Conservation (phyloP, 2,329 filamentous ascomycete species). For the Cladosporium sp. region DNA sequence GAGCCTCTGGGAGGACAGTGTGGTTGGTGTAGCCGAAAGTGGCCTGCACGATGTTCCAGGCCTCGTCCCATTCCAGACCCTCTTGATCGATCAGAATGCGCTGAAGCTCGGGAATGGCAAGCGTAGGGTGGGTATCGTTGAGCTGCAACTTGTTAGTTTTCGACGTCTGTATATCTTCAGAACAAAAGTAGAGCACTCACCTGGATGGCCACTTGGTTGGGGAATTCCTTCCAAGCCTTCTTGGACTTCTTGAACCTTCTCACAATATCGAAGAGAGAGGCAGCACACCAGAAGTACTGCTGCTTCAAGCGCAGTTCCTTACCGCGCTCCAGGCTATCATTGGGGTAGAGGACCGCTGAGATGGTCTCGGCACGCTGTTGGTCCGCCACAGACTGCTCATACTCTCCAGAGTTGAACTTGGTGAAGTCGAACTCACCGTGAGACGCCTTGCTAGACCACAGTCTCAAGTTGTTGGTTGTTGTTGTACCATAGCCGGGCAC, state of each 20-base stretch:
- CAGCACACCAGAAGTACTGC: conserved; percentile 99
- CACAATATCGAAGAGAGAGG: conserved; percentile 93
- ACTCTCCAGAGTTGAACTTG: conserved; percentile 98
- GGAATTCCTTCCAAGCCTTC: conserved; percentile 86
- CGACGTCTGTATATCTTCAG: not conserved
- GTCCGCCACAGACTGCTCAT: conserved; percentile 96
- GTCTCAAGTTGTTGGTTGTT: conserved; percentile 91
- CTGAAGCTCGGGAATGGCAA: conserved; percentile 94
- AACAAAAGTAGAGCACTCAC: not conserved
- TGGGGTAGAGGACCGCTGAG: conserved; percentile 94
- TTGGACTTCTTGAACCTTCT: conserved; percentile 97
- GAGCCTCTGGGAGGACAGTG: conserved; percentile 91
- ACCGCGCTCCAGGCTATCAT: conserved; percentile 93
- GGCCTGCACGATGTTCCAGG: conserved; percentile 69
- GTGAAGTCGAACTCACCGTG: conserved; percentile 99
- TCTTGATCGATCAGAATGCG: conserved; percentile 88
- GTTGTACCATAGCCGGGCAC: conserved; percentile 85
- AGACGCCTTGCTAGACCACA: conserved; percentile 97
- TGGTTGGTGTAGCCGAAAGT: conserved; percentile 97
- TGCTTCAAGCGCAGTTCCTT: conserved; percentile 98
- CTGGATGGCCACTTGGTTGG: conserved; percentile 93
- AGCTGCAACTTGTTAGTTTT: conserved; percentile 45
- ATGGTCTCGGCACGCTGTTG: conserved; percentile 99
- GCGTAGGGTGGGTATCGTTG: conserved; percentile 95
- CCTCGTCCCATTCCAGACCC: conserved; percentile 88